Base-by-base conservation (phyloP, 2,329 filamentous ascomycete genomes). In the Byssothecium circinans region DNA sequence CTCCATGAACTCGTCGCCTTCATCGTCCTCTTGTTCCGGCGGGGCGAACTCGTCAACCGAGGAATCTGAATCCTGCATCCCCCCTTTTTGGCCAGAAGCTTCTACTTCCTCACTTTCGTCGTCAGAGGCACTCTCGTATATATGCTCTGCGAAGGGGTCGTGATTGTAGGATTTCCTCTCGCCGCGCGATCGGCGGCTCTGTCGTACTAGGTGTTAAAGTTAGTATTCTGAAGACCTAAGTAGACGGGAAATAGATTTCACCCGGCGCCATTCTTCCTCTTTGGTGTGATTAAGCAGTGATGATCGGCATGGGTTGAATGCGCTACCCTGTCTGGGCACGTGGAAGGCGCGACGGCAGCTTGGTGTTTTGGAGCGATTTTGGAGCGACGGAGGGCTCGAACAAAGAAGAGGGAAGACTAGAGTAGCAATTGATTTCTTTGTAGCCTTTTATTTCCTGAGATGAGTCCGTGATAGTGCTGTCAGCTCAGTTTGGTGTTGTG, bases 41-140 rank as follows among this genome's bases (percentile, higher is more conserved):
- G 58, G 61, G 49, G 59, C 56, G 33, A 66, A 66, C 15, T 59
- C 58, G 20, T 66, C 65, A 8, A 40, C 52, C 39, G 64, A 60
- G 8, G 64, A 57, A 18, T 60, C 46, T 19, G 29, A 32, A 32
- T 32, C 29, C 14, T 32, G 29, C 6, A 27, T 11, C 25, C 7
- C 25, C 11, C 39, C 45, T 5, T 58, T 52, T 3, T 47, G 51
- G 27, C 58, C 58, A 15, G 22, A 19, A 11, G 41, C 43, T 20
- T n/a, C 52, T 14, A 41, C 37, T 8, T 32, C 54, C 14, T 54
- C 52, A 6, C 53, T 53, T 18, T 60, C 61, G 17, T 60, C 58
- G 8, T 59, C 56, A 12, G 57, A 60, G 7, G 52, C 57, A 25
- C 57, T 60, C n/a, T 59, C 56, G 6, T 22, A 14, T 15, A 15